Percentiles rank a stretch among this genome's conserved stretches.
These are phyloP conservation scores for Metarhizium brunneum DNA, from an alignment of 2,329 filamentous ascomycete genomes.

Conservation along the genomic window DNA sequence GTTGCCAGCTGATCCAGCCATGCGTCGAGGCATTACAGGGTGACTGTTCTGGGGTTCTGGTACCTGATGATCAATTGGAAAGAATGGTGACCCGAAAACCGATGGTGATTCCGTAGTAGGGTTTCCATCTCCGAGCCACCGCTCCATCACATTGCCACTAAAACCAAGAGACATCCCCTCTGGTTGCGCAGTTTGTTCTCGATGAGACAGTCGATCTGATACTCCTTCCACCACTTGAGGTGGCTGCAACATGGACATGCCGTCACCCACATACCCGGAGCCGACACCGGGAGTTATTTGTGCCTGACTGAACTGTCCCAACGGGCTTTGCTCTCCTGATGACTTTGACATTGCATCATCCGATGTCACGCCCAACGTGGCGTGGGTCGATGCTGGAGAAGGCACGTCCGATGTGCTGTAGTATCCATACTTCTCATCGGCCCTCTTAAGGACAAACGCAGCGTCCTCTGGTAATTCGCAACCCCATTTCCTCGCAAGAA, in stretches of 20 bases:
- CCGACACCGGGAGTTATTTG: slow-evolving; percentile 10
- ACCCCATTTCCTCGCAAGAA: slow-evolving; percentile 82
- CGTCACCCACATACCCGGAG: slow-evolving; percentile 5
- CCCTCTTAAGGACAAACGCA: slow-evolving; percentile 61
- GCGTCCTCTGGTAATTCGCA: slow-evolving; percentile 83
- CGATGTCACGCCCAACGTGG: slow-evolving; percentile 18
- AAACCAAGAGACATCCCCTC: slow-evolving; percentile 12
- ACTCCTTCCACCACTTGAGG: slow-evolving; percentile 4
- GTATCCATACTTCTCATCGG: slow-evolving; percentile 70
- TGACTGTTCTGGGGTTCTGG: slow-evolving; percentile 10
- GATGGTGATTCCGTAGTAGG: not conserved
- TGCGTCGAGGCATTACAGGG: slow-evolving; percentile 8
- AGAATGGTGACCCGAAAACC: slow-evolving; percentile 2
- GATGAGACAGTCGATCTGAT: not conserved
- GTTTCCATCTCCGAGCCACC: slow-evolving; percentile 12
- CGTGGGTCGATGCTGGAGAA: slow-evolving; percentile 36
- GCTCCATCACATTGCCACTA: slow-evolving; percentile 13
- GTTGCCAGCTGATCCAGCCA: slow-evolving; percentile 8
- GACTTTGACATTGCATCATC: slow-evolving; percentile 16
- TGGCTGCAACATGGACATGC: slow-evolving; percentile 7
- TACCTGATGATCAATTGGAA: not conserved
- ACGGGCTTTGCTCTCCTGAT: slow-evolving; percentile 24
- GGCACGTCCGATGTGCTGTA: slow-evolving; percentile 55
- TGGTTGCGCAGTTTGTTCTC: not conserved
- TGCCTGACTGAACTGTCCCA: slow-evolving; percentile 22